These are phyloP conservation scores for Penicillium aurantiogriseum DNA, from an alignment of 2,329 filamentous ascomycete genomes.

Conservation along the genomic window DNA sequence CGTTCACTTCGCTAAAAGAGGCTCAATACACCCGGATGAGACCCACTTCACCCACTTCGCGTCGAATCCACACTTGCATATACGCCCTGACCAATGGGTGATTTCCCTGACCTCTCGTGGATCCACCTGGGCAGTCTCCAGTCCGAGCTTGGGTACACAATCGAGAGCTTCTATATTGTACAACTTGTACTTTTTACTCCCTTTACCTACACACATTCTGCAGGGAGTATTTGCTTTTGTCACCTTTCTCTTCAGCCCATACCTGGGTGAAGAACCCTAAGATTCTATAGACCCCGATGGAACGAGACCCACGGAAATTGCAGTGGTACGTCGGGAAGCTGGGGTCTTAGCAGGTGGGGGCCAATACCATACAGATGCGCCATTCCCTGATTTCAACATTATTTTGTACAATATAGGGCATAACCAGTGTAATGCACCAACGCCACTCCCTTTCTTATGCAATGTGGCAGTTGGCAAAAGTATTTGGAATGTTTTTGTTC, in stretches of 20 bases:
- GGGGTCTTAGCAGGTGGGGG: neutral
- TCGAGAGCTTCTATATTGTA: neutral
- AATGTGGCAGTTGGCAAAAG: neutral
- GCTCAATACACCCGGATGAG: neutral
- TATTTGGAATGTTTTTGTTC: neutral
- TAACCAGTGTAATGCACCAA: too few species aligned
- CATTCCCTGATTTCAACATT: neutral
- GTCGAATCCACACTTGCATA: neutral
- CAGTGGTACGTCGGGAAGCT: neutral
- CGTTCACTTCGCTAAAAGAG: constrained; percentile 3
- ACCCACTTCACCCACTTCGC: neutral
- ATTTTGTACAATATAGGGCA: neutral
- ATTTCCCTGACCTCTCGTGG: neutral
- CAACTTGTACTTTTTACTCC: neutral
- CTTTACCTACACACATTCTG: neutral
- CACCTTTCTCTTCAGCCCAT: neutral
- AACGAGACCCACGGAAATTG: neutral
- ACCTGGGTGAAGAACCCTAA: neutral
- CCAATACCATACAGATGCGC: neutral
- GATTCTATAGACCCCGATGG: neutral
- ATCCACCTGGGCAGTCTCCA: neutral
- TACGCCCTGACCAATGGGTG: neutral
- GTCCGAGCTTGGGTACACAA: neutral
- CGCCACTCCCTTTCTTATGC: neutral
- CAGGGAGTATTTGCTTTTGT: neutral